A percentile compares a stretch with the other conserved stretches of the same genome.
phyloP scores from a whole-genome alignment of 257 asterid genomes.

The Leonotis leonurus region DNA sequence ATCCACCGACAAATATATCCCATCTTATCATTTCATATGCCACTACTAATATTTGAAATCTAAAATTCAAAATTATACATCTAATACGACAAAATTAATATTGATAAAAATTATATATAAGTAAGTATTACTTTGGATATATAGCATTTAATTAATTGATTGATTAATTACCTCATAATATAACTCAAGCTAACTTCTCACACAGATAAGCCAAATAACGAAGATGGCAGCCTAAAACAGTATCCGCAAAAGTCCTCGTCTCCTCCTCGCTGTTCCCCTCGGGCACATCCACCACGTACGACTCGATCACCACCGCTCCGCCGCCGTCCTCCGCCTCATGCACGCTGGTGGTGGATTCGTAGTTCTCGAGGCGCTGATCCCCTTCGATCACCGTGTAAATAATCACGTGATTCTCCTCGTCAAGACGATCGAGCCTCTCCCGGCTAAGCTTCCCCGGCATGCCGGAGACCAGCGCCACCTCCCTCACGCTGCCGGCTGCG shows the following conservation, averaged over 20 bases:
- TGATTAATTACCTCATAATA: not conserved
- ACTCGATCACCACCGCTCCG: constrained; percentile 33
- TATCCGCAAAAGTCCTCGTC: constrained; percentile 26
- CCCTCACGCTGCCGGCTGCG: constrained; percentile 44
- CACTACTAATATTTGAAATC: too few species aligned
- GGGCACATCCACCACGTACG: constrained; percentile 52
- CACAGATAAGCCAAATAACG: constrained; percentile 22
- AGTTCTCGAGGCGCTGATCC: constrained; percentile 37
- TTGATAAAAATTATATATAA: too few species aligned
- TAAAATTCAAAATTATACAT: too few species aligned
- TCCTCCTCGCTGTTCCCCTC: constrained; percentile 36
- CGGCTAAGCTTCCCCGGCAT: constrained; percentile 43
- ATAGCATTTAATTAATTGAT: not conserved
- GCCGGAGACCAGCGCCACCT: constrained; percentile 44
- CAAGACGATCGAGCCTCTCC: constrained; percentile 38
- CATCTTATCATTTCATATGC: too few species aligned
- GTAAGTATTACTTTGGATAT: not conserved
- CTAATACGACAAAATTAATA: too few species aligned
- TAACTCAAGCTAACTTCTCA: constrained; percentile 17
- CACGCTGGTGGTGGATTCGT: constrained; percentile 23
- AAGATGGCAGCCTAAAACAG: constrained; percentile 32
- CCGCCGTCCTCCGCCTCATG: constrained; percentile 26
- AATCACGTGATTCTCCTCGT: constrained; percentile 34
- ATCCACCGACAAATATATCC: too few species aligned
- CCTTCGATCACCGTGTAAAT: constrained; percentile 21